Conservation (phyloP, 169 alveolate species). For the Plasmodium gonderi region DNA sequence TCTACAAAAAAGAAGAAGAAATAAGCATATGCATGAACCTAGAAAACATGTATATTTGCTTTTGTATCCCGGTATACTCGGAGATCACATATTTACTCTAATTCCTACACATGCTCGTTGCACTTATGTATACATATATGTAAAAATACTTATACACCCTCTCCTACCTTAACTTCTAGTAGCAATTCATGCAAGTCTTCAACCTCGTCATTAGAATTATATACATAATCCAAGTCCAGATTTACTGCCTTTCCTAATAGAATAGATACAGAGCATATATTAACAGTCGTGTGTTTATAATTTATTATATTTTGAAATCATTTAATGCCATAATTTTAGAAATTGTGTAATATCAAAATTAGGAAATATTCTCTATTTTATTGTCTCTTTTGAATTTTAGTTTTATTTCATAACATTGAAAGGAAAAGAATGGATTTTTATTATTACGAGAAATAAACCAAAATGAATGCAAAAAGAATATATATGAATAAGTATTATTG, state of each 20-base stretch:
- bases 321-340: not conserved
- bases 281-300: not conserved
- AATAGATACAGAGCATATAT: slow-evolving; percentile 35
- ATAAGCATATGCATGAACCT: not conserved
- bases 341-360: not conserved
- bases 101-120: not conserved
- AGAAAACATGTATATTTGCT: not conserved
- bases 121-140: not conserved
- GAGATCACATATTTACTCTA: too few species aligned
- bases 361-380: not conserved
- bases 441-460: not conserved
- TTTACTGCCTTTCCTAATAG: slow-evolving; percentile 85
- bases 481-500: not conserved
- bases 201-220: slow-evolving; percentile 93
- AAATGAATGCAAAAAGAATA: not conserved
- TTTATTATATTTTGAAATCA: too few species aligned
- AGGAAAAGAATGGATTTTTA: not conserved
- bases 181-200: slow-evolving; percentile 91
- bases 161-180: slow-evolving; percentile 77
- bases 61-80: too few species aligned
- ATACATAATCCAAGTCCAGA: slow-evolving; percentile 87
- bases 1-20: slow-evolving; percentile 14
- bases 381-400: not conserved
- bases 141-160: not conserved
- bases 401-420: not conserved